These are phyloP conservation scores for Coemansia sp. DNA, from an alignment of 192 early-diverging fungal genomes.

Conservation along the genomic window DNA sequence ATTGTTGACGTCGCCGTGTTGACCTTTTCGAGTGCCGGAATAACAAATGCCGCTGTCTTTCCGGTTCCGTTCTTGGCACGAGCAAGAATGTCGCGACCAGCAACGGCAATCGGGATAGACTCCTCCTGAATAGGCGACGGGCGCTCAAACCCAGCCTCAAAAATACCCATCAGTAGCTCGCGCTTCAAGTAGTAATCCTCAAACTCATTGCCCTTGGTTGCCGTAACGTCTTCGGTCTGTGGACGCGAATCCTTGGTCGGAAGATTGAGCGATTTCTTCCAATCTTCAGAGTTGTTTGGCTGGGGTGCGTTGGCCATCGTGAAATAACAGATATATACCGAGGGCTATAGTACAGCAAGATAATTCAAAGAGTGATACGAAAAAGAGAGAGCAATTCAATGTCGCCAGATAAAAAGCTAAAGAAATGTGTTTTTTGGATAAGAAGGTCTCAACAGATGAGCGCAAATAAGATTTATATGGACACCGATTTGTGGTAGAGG, in stretches of 20 bases:
- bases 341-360: constrained; percentile 38
- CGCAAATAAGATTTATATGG: too few relatives aligned
- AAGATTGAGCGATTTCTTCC: constrained; percentile 72
- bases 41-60: constrained; percentile 96
- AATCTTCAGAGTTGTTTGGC: constrained; percentile 55
- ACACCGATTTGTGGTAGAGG: too few relatives aligned
- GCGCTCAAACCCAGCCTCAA: constrained; percentile 96
- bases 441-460: too few relatives aligned
- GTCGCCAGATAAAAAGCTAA: background rate
- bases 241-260: constrained; percentile 87
- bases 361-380: constrained; percentile 1
- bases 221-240: constrained; percentile 96
- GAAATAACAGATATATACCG: constrained; percentile 17
- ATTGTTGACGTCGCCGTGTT: constrained; percentile 81
- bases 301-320: constrained; percentile 47
- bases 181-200: constrained; percentile 98
- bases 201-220: constrained; percentile 99
- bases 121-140: constrained; percentile 99
- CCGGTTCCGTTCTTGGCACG: constrained; percentile 95
- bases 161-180: constrained; percentile 97
- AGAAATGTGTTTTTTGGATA: background rate
- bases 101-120: constrained; percentile 94
- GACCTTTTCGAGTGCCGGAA: constrained; percentile 93
- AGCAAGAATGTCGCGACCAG: constrained; percentile 94
- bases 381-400: background rate